Base-by-base conservation (phyloP, 2,329 filamentous ascomycete genomes). In the Allantophomopsis lycopodina region DNA sequence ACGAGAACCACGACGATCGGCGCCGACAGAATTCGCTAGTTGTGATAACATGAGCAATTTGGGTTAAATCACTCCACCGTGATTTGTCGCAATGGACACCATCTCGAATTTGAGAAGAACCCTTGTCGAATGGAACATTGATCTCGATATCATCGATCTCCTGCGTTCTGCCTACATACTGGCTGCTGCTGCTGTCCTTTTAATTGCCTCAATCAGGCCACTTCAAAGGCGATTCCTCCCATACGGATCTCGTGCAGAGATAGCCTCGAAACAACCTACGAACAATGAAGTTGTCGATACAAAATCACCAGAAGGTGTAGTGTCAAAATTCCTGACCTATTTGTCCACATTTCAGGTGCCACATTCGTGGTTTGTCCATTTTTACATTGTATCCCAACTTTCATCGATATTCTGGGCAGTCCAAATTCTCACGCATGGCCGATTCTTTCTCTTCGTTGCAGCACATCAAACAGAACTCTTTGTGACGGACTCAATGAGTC, bases 291-390 rank as follows among this genome's bases (percentile, higher is more conserved):
- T 10, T 8, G 5, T 12, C 23, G 23, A 28, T 28, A 28, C 23
- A 10, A 28, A 28, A 28, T 3, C 23, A 10, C 11, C 23, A 28
- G 23, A 28, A 28, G 23, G 23, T 28, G 23, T 28, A 28, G 23
- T 28, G 23, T 28, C 23, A 28, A 28, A 28, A 3, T 28, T 28
- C 23, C 10, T 28, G 23, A 28, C 23, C 23, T 28, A 28, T 12
- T 8, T 28, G 23, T 28, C 23, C 8, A 28, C 23, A 4, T 28
- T 28, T 32, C 46, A 53, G 64, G 80, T 95, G 30, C 87, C 89
- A 16, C 91, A 96, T 61, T 72, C 72, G 45, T 96, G 84, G 78
- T 96, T 96, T 59, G 71, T 69, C 34, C 83, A 91, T 50, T 96
- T 94, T 62, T 96, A 98, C 57, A 54, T 83, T 39, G 57, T 77